Percentiles rank a stretch among this genome's conserved stretches.
phyloP scores from a whole-genome alignment of 2,329 filamentous ascomycete genomes.

The Bretziella fagacearum region DNA sequence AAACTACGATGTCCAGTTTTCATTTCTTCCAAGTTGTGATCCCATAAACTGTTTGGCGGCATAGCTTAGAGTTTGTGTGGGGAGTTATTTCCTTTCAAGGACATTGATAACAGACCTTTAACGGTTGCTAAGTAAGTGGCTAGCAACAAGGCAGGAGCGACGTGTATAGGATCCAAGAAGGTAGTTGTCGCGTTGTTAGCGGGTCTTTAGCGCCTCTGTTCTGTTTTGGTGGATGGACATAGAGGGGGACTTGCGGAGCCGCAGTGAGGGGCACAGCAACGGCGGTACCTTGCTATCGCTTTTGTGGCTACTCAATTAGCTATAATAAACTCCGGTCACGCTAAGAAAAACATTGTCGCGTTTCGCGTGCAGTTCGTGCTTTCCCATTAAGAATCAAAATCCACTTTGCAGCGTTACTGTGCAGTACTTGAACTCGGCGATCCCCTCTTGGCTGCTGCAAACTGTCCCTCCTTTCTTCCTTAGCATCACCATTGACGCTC shows the following conservation, averaged over 20 bases:
- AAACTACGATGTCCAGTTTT: neutral
- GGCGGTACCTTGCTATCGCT: slow-evolving; percentile 4
- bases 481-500: neutral
- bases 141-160: slow-evolving; percentile 1
- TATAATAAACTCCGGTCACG: neutral
- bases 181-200: slow-evolving; percentile 1
- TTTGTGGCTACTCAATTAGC: neutral
- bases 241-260: slow-evolving; percentile 1
- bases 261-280: neutral
- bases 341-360: slow-evolving; percentile 9
- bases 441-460: neutral
- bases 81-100: neutral
- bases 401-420: slow-evolving; percentile 2
- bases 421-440: slow-evolving; percentile 9
- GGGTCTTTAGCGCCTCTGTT: neutral
- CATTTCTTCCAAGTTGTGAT: neutral
- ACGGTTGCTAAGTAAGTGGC: neutral
- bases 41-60: too few relatives aligned
- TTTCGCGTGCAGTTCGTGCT: slow-evolving; percentile 8
- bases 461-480: slow-evolving; percentile 15
- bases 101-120: too few relatives aligned
- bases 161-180: slow-evolving; percentile 6
- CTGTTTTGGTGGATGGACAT: neutral
- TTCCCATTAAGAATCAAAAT: slow-evolving; percentile 1
- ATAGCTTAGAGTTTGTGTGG: neutral